Base-by-base conservation (phyloP, 169 alveolate genomes). In the Plasmodium gaboni region DNA sequence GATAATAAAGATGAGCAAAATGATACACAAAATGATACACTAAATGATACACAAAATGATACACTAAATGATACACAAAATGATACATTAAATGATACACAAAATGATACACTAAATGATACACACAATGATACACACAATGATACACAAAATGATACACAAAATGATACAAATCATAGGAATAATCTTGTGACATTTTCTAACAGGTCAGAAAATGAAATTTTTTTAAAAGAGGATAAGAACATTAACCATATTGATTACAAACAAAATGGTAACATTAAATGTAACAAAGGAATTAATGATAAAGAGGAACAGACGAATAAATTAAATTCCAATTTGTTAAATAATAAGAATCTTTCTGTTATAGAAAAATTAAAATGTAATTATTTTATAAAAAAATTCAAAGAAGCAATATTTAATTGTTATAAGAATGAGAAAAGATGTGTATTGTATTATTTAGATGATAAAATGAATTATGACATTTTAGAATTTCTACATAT, bases 351-450 rank as follows among this genome's bases (percentile, higher is more conserved):
- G 26, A 73, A 42, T 32, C 9, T 15, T 32, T 53, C 87, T 10
- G 19, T 63, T 38, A 68, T 67, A 67, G 92, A 86, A 71, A 86
- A 86, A 69, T 32, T 69, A 71, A 86, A 86, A 61, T 64, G 87
- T 48, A 86, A 86, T 53, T 69, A 71, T 19, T 86, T 86, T 64
- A 69, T 86, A 71, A 70, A 86, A 71, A 71, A 86, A 70, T 86
- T 86, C 63, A 70, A 72, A 46, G 87, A 86, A 44, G 92, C 92
- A 12, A 70, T 86, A 60, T 86, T 86, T 53, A 86, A 86, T 28
- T 86, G 92, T 44, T 86, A 86, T 10, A 86, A 86, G 26, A 86
- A 86, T 51, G 92, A 86, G 38, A 86, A 86, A 61, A 60, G 92
- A 53, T 86, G 92, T 53, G 74, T 86, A 15, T 50, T 86, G 8